phyloP scores from a whole-genome alignment of 257 asterid genomes.

The Linaria vulgaris region DNA sequence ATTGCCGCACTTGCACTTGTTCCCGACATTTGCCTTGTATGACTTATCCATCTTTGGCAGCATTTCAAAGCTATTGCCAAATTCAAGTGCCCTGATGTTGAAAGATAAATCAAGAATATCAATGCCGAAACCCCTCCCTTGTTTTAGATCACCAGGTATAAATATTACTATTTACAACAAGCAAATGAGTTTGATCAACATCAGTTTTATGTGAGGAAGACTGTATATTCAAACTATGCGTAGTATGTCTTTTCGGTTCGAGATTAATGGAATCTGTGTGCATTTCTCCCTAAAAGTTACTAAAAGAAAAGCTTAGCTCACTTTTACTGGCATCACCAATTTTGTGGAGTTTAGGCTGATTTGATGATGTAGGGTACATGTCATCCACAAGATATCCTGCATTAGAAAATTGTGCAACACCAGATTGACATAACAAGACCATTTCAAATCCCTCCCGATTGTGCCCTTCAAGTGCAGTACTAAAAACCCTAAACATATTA shows the following conservation, averaged over 20 bases:
- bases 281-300: constrained; percentile 4
- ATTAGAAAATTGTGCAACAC: constrained; percentile 37
- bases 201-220: no score
- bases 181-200: constrained; percentile 32
- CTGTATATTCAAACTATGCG: constrained; percentile 36
- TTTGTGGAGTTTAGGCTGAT: constrained; percentile 36
- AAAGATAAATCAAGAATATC: constrained; percentile 44
- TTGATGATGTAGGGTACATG: constrained; percentile 33
- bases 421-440: constrained; percentile 34
- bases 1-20: no score
- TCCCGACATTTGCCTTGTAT: no score
- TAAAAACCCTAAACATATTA: constrained; percentile 29
- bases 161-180: constrained; percentile 21
- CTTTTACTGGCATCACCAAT: constrained; percentile 36
- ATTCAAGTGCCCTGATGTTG: constrained; percentile 33
- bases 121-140: constrained; percentile 40
- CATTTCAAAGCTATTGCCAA: constrained; percentile 37
- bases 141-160: constrained; percentile 39
- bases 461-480: constrained; percentile 34
- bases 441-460: constrained; percentile 36
- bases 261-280: constrained; percentile 30
- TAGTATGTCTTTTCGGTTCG: constrained; percentile 37
- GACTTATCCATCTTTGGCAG: no score
- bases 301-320: constrained; percentile 60
- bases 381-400: constrained; percentile 33